Evolutionary conservation across 768 basidiomycete species (phyloP), one percentile per base, ranked within the genome.

Genomic region (Kwoniella bestiolae): DNA sequence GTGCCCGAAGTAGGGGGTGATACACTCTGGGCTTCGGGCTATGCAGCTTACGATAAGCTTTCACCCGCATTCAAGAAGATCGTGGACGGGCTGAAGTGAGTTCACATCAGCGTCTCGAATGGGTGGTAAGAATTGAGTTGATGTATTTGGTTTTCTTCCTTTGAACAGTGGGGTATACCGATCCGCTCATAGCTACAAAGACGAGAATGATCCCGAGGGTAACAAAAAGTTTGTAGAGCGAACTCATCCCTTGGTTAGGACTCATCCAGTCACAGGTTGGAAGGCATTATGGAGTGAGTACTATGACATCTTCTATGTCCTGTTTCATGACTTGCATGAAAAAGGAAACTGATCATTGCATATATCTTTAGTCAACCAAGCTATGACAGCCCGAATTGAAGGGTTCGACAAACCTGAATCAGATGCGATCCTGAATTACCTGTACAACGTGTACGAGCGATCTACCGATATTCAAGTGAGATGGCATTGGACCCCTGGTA

Each of bases 401-500:
- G 81, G 80, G 21, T 66, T 82, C 18, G 78, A 79, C 56, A 74
- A 79, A 63, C 68, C 70, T 49, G 81, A 83, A 72, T 74, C 73
- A 5, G 82, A 83, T 41, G 49, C 51, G 11, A 66, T 83, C 67
- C 70, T 83, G 55, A 67, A 76, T 28, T 78, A 83, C 74, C 66
- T 83, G 29, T 81, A 72, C 70, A 57, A 59, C 50, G 60, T 77
- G 9, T 77, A 69, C 47, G 75, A 77, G 60, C 49, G 73, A 41
- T 72, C 71, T 12, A 68, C 69, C 69, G 80, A 83, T 67, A 74
- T 80, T 52, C 79, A 82, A 66, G 74, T 82, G 21, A 74, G 83
- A 21, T 81, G 79, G 79, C 73, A 78, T 41, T 82, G 82, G 82
- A 75, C 78, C 31, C 72, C 75, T 45, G 79, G 75, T 29, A 76